Conservation (phyloP, 768 basidiomycete species). For the Dentipellis sp. region DNA sequence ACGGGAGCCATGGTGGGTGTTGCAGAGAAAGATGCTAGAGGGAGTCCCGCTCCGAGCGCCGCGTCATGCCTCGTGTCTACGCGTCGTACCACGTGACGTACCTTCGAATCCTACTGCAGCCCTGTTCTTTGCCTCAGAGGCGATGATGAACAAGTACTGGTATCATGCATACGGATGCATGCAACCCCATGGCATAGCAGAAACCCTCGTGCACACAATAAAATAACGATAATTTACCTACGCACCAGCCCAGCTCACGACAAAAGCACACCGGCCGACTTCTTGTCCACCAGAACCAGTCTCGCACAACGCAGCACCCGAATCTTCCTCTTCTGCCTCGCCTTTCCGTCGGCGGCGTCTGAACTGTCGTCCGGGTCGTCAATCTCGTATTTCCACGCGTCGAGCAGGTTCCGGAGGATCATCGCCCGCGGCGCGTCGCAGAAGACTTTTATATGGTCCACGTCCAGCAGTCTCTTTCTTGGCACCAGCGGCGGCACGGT, state of each 20-base stretch:
- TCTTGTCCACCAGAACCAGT: background rate
- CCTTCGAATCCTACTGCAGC: no score
- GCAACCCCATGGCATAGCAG: no score
- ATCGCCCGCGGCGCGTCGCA: conserved; percentile 43
- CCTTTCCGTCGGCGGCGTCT: background rate
- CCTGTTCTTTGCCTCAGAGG: no score
- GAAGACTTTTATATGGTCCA: conserved; percentile 51
- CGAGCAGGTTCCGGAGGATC: conserved; percentile 38
- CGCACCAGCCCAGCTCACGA: background rate
- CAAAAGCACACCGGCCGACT: background rate
- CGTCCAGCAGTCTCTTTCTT: background rate
- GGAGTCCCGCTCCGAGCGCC: background rate
- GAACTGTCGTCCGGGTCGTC: background rate
- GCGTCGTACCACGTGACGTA: background rate
- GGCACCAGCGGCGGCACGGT: background rate
- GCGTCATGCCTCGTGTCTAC: background rate
- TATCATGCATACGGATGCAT: background rate
- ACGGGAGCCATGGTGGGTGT: conserved; percentile 49
- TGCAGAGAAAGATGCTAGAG: background rate
- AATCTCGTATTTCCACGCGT: conserved; percentile 35
- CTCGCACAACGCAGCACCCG: background rate
- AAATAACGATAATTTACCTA: background rate
- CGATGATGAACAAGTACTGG: background rate
- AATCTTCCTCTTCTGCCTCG: background rate
- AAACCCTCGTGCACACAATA: no score